Evolutionary conservation across 2,329 filamentous ascomycete species (phyloP), one percentile per base, ranked within the genome.

Genomic region (Fusarium coicis): DNA sequence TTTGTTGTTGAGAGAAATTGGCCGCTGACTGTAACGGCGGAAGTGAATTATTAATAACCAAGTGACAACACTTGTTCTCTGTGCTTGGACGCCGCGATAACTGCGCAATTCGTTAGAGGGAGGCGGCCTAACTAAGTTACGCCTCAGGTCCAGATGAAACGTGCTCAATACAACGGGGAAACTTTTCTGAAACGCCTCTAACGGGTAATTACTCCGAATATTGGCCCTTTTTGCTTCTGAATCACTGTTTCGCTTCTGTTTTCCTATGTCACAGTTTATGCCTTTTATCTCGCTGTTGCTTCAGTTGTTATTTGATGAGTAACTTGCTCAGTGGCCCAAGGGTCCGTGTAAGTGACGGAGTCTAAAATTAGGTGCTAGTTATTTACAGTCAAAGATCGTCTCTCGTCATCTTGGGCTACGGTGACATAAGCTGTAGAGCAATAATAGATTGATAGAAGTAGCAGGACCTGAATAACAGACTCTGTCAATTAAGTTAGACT

Each of bases 81-180:
- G 30, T 47, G 52, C 26, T 58, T 62, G 32, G 32, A 23, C 55
- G 34, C 72, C 66, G 72, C 70, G 72, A 77, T 73, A 72, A 77
- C 77, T 77, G 76, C 76, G 76, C 76, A 77, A 77, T 76, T 47
- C 26, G 3, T 47, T 74, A 26, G 26, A 26, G 26, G 26, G 26
- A 26, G 26, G 26, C 26, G 26, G 26, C 26, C 26, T 26, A 26
- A 26, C 26, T 26, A 26, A 26, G 26, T 26, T 26, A 26, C 26
- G 55, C 36, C 56, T 34, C 40, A 59, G 50, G 59, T 69, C 57
- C 52, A 37, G 46, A n/a, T 77, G 75, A 77, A 77, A 77, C 75
- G 37, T 77, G 73, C 75, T 77, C 74, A 77, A 72, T 43, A 63
- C 72, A 70, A 39, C 66, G 63, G 66, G 68, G 69, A 70, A 74